phyloP scores from a whole-genome alignment of 2,329 filamentous ascomycete species.

The Penicillium sp. region DNA sequence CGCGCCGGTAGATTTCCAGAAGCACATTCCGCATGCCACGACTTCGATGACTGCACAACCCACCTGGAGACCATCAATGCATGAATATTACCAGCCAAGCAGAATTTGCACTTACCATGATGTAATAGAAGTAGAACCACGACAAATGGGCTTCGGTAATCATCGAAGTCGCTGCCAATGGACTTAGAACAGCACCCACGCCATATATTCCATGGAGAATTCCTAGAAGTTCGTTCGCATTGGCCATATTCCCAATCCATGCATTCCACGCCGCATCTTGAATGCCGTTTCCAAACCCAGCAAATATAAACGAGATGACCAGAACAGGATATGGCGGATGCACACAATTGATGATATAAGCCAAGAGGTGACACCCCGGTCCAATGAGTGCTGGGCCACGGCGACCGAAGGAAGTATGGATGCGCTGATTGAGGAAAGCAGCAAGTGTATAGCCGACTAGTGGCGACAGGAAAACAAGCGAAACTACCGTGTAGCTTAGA shows the following conservation, averaged over 20 bases:
- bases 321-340: slow-evolving; percentile 47
- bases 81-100: neutral
- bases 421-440: slow-evolving; percentile 47
- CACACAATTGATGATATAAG: slow-evolving; percentile 37
- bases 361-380: slow-evolving; percentile 49
- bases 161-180: slow-evolving; percentile 72
- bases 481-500: slow-evolving; percentile 51
- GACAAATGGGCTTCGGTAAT: slow-evolving; percentile 61
- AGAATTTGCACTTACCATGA: slow-evolving; percentile 59
- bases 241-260: slow-evolving; percentile 70
- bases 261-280: slow-evolving; percentile 60
- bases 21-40: slow-evolving; percentile 17
- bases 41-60: slow-evolving; percentile 29
- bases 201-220: slow-evolving; percentile 75
- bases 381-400: slow-evolving; percentile 69
- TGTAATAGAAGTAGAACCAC: slow-evolving; percentile 77
- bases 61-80: slow-evolving; percentile 9
- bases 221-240: slow-evolving; percentile 72
- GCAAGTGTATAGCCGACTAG: slow-evolving; percentile 50
- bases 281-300: slow-evolving; percentile 44
- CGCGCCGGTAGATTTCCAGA: slow-evolving; percentile 24
- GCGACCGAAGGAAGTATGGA: slow-evolving; percentile 58
- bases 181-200: slow-evolving; percentile 67
- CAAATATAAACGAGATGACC: slow-evolving; percentile 42
- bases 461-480: slow-evolving; percentile 51